phyloP scores from a whole-genome alignment of 768 basidiomycete genomes.

The Tulasnella calospora region DNA sequence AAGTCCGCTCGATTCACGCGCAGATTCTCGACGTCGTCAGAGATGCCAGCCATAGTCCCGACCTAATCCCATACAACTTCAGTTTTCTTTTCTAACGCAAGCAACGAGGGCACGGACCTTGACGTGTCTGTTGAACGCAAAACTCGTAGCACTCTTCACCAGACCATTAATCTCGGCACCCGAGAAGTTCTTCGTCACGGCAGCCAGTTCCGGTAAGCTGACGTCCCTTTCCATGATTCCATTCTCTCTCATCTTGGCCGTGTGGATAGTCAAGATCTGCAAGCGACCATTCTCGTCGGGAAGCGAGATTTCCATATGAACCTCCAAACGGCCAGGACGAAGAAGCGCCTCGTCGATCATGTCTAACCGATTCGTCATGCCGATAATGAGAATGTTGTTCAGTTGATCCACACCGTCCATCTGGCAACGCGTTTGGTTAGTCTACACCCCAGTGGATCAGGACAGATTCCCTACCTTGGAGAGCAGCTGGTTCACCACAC shows the following conservation, averaged over 20 bases:
- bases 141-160: slow-evolving; percentile 97
- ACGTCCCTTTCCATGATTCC: slow-evolving; percentile 85
- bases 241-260: slow-evolving; percentile 87
- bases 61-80: slow-evolving; percentile 42
- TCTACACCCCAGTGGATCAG: not conserved
- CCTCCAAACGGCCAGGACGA: slow-evolving; percentile 96
- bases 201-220: slow-evolving; percentile 73
- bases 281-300: slow-evolving; percentile 88
- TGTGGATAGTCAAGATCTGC: slow-evolving; percentile 95
- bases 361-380: slow-evolving; percentile 97
- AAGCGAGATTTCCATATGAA: slow-evolving; percentile 98
- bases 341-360: slow-evolving; percentile 99
- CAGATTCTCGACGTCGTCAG: slow-evolving; percentile 90
- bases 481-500: slow-evolving; percentile 94
- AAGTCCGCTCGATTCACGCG: slow-evolving; percentile 85
- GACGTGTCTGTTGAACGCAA: slow-evolving; percentile 95
- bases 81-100: not conserved
- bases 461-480: slow-evolving; percentile 63
- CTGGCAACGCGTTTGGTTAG: slow-evolving; percentile 40
- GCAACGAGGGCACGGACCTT: slow-evolving; percentile 47
- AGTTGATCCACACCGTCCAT: slow-evolving; percentile 99
- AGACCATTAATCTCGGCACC: slow-evolving; percentile 95
- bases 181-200: slow-evolving; percentile 90
- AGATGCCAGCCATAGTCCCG: slow-evolving; percentile 94
- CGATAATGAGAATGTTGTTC: slow-evolving; percentile 98